Percentiles rank a stretch among this genome's conserved stretches.
These are phyloP conservation scores for Arbutus unedo DNA, from an alignment of 148 eudicot genomes.

Conservation along the genomic window DNA sequence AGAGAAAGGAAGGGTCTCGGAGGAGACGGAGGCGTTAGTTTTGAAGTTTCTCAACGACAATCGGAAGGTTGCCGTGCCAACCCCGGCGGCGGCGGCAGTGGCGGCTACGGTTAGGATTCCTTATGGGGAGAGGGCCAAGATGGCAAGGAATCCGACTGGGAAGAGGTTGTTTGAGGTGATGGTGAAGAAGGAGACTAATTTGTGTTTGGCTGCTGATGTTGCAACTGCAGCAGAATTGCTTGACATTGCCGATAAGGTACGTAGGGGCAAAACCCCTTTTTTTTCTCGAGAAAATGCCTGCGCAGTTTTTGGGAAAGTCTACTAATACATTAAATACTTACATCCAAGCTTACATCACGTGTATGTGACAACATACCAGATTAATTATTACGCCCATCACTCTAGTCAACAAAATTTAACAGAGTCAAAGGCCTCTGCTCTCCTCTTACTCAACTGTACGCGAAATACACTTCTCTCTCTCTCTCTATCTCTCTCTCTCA, in stretches of 20 bases:
- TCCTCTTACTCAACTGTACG: no score
- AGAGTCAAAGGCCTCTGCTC: no score
- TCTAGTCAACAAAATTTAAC: no score
- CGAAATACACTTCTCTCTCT: no score
- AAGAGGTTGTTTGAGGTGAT: conserved; percentile 80
- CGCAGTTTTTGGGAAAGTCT: background rate
- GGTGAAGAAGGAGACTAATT: conserved; percentile 71
- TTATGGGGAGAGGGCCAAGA: conserved; percentile 62
- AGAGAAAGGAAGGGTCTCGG: conserved; percentile 70
- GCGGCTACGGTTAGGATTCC: conserved; percentile 42
- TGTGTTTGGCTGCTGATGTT: conserved; percentile 95
- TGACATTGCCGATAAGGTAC: conserved; percentile 78
- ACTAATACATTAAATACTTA: no score
- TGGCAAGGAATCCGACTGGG: conserved; percentile 71
- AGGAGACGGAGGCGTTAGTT: conserved; percentile 69
- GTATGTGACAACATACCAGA: no score
- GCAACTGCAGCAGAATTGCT: conserved; percentile 86
- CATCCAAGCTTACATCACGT: no score
- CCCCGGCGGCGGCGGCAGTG: conserved; percentile 18
- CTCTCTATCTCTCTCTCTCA: no score
- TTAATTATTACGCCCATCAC: no score
- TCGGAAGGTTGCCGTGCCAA: conserved; percentile 53
- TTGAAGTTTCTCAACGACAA: conserved; percentile 72
- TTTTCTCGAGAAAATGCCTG: background rate
- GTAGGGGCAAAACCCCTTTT: background rate